Evolutionary conservation across 192 early-diverging fungal genomes (phyloP), one percentile per base, ranked within the genome.

Genomic region (Entomortierella lignicola): DNA sequence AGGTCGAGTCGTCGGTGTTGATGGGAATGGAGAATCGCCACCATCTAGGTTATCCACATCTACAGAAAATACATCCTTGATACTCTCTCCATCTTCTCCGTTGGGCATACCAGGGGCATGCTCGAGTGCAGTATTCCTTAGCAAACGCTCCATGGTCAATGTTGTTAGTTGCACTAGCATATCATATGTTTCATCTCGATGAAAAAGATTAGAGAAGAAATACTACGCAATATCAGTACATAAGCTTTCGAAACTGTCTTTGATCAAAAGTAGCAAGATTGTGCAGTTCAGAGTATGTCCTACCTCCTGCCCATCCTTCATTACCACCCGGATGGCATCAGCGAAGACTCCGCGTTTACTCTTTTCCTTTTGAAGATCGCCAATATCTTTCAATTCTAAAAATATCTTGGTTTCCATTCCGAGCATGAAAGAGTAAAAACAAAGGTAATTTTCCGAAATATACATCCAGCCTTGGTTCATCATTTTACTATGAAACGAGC

Each of bases 401-500:
- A 96, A 86, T 31, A 97, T 82, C 75, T 94, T 96, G 41, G 96
- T 98, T 77, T 99, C 98, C 6, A 91, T 87, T 2, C 95, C 96
- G 42, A 99, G 88, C 44, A 98, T 84, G 63, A 96, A 96, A 23
- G 96, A 96, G 82, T 99, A 95, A 73, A 99, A 99, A 86, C 94
- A 94, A 27, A 97, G 74, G 75, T 96, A 93, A 66, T 96, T 94
- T 71, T 95, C 90, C 55, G 93, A 95, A 47, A 99, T 89, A 70
- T 99, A 99, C 81, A 99, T 83, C 98, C 98, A 99, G 0, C 98
- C 98, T 82, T 99, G 98, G 77, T 92, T 93, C 53, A 92, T 86
- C 72, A 97, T 89, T 66, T 88, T 81, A 27, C 87, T 86, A 53
- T 95, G 89, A 65, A 95, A 95, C 4, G 94, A 91, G 67, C 95